Base-by-base conservation (phyloP, 2,329 filamentous ascomycete genomes). In the Cladosporium sp. region DNA sequence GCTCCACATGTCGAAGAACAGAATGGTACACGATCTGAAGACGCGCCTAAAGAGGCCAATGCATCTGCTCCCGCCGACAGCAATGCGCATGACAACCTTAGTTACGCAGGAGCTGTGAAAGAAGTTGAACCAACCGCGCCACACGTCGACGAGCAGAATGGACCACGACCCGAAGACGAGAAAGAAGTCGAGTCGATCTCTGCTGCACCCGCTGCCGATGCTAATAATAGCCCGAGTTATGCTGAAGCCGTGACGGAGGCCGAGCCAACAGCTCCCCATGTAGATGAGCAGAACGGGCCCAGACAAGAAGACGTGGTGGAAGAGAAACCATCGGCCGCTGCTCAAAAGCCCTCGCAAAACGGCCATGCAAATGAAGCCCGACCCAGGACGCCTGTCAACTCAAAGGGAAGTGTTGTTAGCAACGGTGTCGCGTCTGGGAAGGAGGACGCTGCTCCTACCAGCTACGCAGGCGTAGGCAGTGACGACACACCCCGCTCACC, bases 401-500 rank as follows among this genome's bases (percentile, higher is more conserved):
- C 30, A 28, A 47, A 30, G 3, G 28, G 28, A n/a, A 17, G 12
- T 19, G 15, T 6, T 14, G 22, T 28, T 5, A 51, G 37, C 49
- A 65, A 67, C 39, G 64, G 64, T 20, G 62, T 65, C 36, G 12
- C 15, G 7, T 11, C 22, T 8, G 15, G 22, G 15, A 47, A 47
- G 43, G 43, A 47, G 15, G 43, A 54, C n/a, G 54, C 57, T 25
- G 51, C 38, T 8, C 54, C 54, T 11, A 56, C 54, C 30, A 66
- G 63, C 14, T 68, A 67, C 37, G 65, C 69, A 30, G 68, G 67
- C 20, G 59, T 65, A 3, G 70, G 67, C 12, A 65, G 66, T 40
- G 67, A 69, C 65, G 60, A 70, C 55, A 60, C 67, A 38, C 65
- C 71, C 52, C 38, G 67, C 56, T 66, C 61, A 20, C 65, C 66